These are phyloP conservation scores for Cryptococcus sp. DNA, from an alignment of 1,284 basidiomycete genomes.

Conservation along the genomic window DNA sequence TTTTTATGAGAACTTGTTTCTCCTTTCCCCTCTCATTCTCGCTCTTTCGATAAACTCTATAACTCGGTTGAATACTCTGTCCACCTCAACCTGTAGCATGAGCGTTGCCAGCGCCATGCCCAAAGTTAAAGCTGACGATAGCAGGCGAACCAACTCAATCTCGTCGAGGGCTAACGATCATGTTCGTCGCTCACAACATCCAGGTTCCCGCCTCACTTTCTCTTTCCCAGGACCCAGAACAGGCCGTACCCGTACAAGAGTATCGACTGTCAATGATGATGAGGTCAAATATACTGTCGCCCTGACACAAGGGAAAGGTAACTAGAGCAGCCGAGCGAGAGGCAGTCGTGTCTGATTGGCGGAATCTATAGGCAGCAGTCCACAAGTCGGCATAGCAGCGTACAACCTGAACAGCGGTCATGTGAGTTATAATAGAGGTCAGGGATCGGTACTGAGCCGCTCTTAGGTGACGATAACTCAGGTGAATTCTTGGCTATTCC, in stretches of 20 bases:
- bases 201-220: too few relatives aligned
- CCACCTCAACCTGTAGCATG: too few relatives aligned
- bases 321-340: not conserved
- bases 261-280: not conserved
- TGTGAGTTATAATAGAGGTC: constrained; percentile 57
- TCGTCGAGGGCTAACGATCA: too few relatives aligned
- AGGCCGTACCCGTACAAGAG: not conserved
- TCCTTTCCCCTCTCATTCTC: too few relatives aligned
- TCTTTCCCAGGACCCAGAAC: too few relatives aligned
- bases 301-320: constrained; percentile 20
- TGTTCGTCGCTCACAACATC: too few relatives aligned
- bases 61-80: too few relatives aligned
- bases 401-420: constrained; percentile 77
- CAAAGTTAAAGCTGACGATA: too few relatives aligned
- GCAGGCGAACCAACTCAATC: too few relatives aligned
- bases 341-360: not conserved
- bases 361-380: constrained; percentile 58
- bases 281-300: not conserved
- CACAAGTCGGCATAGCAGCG: constrained; percentile 82
- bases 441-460: constrained; percentile 12
- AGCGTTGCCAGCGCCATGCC: too few relatives aligned
- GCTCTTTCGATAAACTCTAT: too few relatives aligned
- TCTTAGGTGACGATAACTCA: constrained; percentile 33
- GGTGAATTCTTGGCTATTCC: constrained; percentile 11
- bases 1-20: too few relatives aligned